These are phyloP conservation scores for Pleodorina starrii DNA, from an alignment of 139 green algal species.

Conservation along the genomic window DNA sequence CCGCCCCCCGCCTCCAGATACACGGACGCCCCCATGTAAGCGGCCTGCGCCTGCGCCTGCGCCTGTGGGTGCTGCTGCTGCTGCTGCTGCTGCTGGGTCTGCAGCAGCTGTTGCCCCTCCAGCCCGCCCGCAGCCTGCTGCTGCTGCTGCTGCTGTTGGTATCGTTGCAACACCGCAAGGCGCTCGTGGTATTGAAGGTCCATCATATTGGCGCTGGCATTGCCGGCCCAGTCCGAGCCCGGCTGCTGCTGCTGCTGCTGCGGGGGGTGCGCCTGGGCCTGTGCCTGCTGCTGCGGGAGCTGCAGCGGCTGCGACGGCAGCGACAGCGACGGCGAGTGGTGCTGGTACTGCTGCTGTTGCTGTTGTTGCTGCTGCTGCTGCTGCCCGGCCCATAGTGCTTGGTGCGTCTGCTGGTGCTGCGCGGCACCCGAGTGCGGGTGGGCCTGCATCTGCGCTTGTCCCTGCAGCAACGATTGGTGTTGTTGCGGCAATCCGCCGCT, in stretches of 20 bases:
- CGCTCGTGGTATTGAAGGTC: neutral
- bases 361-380: constrained; percentile 18
- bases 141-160: neutral
- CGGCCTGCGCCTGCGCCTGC: neutral
- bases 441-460: too few species aligned
- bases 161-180: neutral
- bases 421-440: too few species aligned
- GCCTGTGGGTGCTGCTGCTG: constrained; percentile 21
- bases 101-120: neutral
- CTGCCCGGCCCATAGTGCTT: neutral
- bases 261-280: neutral
- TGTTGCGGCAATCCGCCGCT: neutral
- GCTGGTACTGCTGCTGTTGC: neutral
- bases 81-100: neutral
- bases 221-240: neutral
- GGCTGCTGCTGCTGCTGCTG: neutral
- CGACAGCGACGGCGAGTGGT: neutral
- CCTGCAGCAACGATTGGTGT: neutral
- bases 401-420: neutral
- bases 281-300: neutral
- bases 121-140: too few species aligned
- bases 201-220: neutral
- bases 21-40: neutral
- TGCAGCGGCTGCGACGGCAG: neutral
- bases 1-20: too few species aligned